Base-by-base conservation (phyloP, 805 yeast species). In the Metschnikowia arizonensis region DNA sequence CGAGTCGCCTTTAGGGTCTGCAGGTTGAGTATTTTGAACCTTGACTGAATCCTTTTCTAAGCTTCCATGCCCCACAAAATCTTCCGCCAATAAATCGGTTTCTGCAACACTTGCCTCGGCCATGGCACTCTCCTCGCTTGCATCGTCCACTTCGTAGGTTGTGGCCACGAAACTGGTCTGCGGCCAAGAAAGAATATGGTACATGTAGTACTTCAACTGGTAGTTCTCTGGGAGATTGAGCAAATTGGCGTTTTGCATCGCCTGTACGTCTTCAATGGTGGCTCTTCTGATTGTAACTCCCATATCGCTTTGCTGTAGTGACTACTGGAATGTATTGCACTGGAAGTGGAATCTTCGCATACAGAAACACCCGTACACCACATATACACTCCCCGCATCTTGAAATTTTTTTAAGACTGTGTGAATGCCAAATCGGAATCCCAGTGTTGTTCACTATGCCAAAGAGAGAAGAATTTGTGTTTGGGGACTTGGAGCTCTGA, bases 111-210 rank as follows among this genome's bases (percentile, higher is more conserved):
- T 21, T 5, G 4, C 24, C 6, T 21, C 24, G 6, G 24, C 24
- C 24, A 21, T 5, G 24, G 6, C 24, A 21, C 24, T 21, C 6
- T 19, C 14, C 21, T 52, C 58, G 19, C 54, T 62, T 12, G 52
- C 59, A 17, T 55, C 64, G 32, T 58, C 51, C 21, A 60, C 65
- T 51, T 79, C 85, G 23, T 83, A 79, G 1, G 93, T 83, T 1
- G 91, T 84, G 14, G 99, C 99, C 30, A 93, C 98, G 69, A 83
- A 93, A 33, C 96, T 87, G 11, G 95, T 95, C 63, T 91, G 96
- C 1, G 99, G 99, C 99, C 99, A 93, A 30, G 97, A 83, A 42
- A 91, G 69, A 7, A 88, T 77, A 66, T 93, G 99, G 66, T 93
- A 93, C 76, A 93, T 78, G 68, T 93, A 93, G 68, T 89, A 93